Base-by-base conservation (phyloP, 2,329 filamentous ascomycete species). In the Pseudogymnoascus sp. region DNA sequence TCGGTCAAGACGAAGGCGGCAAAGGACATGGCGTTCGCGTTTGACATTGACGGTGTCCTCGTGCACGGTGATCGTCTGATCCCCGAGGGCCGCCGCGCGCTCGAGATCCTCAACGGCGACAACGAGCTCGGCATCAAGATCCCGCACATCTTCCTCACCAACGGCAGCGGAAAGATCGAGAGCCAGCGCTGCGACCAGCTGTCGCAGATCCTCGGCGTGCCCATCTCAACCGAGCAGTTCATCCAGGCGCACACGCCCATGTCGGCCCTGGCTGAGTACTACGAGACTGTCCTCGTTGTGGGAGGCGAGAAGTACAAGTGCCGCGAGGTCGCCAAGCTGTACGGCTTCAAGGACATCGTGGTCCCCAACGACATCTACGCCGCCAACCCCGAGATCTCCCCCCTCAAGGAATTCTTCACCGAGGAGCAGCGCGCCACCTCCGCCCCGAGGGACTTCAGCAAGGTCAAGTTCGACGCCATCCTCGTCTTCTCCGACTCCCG, bases 21-120 rank as follows among this genome's bases (percentile, higher is more conserved):
- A 64, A 91, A 91, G 81, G 87, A 91, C 78, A 90, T 91, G 87
- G 87, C 87, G 6, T 92, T 92, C 68, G 89, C 87, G 70, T 93
- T 92, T 67, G 89, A 92, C 74, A 87, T 88, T 66, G 85, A 91
- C 70, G 88, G 88, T 78, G 88, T 91, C 64, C 80, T 91, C 23
- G 88, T 90, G 63, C 88, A 90, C 75, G 87, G 87, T 71, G 87
- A 88, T 75, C 80, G 87, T 64, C 77, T 88, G 64, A 90, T 90
- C 66, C 85, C 86, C 44, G 83, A 89, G 76, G 87, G 85, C 65
- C 79, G 83, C 70, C 81, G 83, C 64, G 84, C 83, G 13, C 82
- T 90, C 40, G 83, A 88, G 73, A 89, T 90, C 74, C 79, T 90
- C 60, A 90, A 90, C 75, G 88, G 87, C 59, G 86, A 89, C 76